Base-by-base conservation (phyloP, 768 basidiomycete species). In the Leccinellum albellum region DNA sequence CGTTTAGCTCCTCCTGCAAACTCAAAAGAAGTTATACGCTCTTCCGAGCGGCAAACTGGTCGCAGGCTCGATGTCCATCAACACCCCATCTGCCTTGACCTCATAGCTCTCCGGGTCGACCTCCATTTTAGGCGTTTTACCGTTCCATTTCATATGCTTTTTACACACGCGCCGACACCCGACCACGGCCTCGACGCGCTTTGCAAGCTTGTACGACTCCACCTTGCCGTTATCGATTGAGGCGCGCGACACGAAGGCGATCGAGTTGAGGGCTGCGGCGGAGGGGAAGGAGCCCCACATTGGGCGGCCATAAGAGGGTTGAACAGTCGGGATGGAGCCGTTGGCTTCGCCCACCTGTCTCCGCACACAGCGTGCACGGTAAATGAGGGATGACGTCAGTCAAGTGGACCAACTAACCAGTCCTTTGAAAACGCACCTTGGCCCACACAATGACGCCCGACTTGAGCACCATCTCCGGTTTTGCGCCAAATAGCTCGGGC, bases 51-150 rank as follows among this genome's bases (percentile, higher is more conserved):
- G 85, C 48, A 94, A 72, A 14, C 64, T 77, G 57, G 74, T 77
- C 26, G 94, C 93, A 13, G 94, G 88, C 55, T 76, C 83, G 0
- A 95, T 81, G 65, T 93, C 91, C 67, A 81, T 82, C 53, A 91
- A 72, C 23, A 79, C 83, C 4, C 86, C 94, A 70, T 96, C 89
- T 9, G 91, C 93, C 1, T 28, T 28, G 4, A 98, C 97, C 44
- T 88, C 88, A 66, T 94, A 98, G 47, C 76, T 89, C 75, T 98
- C 96, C 2, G 97, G 88, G 68, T 99, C 94, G 33, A 99, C 95
- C 49, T 58, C 77, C 85, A 99, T 92, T 70, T 78, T 79, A 3
- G 97, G 97, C 60, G 85, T 83, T 49, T 78, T 72, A 52, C 84
- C 78, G 71, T 99, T 99, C 86, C 86, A 91, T 74, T 97, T 98